Conservation (phyloP, 371 early-diverging fungal species). For the Rhizomucor pusillus region DNA sequence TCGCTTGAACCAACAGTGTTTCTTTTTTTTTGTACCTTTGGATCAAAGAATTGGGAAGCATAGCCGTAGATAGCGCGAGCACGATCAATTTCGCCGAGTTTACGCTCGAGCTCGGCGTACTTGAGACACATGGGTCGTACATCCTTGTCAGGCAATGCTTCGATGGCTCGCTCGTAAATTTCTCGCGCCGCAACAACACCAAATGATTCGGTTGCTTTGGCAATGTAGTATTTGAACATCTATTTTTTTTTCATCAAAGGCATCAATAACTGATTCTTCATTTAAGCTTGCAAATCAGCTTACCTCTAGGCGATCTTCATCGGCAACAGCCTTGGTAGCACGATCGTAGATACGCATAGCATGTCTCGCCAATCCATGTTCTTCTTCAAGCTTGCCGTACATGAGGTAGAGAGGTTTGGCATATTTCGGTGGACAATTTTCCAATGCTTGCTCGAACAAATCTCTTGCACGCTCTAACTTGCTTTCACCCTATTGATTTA, state of each 20-base stretch:
- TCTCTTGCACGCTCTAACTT: constrained; percentile 94
- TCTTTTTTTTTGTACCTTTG: constrained; percentile 51
- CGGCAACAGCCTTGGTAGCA: constrained; percentile 75
- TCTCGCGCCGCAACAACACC: constrained; percentile 87
- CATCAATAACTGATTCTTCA: neutral
- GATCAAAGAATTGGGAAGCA: constrained; percentile 88
- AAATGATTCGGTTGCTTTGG: constrained; percentile 83
- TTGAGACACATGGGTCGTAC: constrained; percentile 79
- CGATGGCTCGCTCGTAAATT: constrained; percentile 91
- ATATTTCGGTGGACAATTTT: constrained; percentile 83
- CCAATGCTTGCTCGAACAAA: constrained; percentile 93
- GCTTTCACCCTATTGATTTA: constrained; percentile 61
- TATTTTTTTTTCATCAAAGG: constrained; percentile 16
- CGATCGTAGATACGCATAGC: constrained; percentile 94
- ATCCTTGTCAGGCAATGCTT: constrained; percentile 79
- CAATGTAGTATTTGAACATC: constrained; percentile 88
- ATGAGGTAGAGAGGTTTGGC: constrained; percentile 87
- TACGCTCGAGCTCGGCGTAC: constrained; percentile 86
- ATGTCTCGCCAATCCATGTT: constrained; percentile 87
- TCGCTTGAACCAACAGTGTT: neutral
- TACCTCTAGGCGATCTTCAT: constrained; percentile 73
- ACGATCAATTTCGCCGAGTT: constrained; percentile 94
- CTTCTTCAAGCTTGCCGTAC: constrained; percentile 94
- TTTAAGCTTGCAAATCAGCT: neutral
- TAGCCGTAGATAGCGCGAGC: constrained; percentile 91